Percentiles rank a stretch among this genome's conserved stretches.
These are phyloP conservation scores for Tetrastigma voinierianum DNA, from an alignment of 164 flowering plant genomes.

Conservation along the genomic window DNA sequence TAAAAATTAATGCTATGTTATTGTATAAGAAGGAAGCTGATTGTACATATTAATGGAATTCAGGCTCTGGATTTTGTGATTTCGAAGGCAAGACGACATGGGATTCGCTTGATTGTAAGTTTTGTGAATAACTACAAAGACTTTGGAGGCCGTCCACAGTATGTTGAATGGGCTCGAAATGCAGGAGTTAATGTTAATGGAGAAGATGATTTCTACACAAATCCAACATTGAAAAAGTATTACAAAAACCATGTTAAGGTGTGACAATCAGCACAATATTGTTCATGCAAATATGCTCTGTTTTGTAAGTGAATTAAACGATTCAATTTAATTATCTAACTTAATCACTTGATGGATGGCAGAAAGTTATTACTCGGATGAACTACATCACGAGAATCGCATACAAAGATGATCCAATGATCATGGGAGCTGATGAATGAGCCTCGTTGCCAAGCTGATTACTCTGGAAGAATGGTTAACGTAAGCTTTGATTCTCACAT, in stretches of 20 bases:
- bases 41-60: background rate
- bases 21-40: no score
- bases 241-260: conserved; percentile 48
- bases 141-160: conserved; percentile 49
- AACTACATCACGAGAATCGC: conserved; percentile 34
- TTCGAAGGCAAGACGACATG: conserved; percentile 36
- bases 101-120: conserved; percentile 32
- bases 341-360: background rate
- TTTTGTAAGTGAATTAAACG: no score
- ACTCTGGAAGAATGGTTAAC: conserved; percentile 36
- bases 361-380: conserved; percentile 38
- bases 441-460: conserved; percentile 45
- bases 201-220: conserved; percentile 47
- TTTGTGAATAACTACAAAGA: conserved; percentile 44
- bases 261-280: background rate
- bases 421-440: conserved; percentile 68
- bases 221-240: conserved; percentile 21
- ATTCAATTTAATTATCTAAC: background rate
- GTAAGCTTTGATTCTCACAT: conserved; percentile 10
- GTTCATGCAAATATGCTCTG: no score
- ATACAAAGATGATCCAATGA: conserved; percentile 41
- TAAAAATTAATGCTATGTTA: no score
- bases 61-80: conserved; percentile 58
- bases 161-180: conserved; percentile 42
- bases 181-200: conserved; percentile 19